These are phyloP conservation scores for Chlamydomonas schloesseri DNA, from an alignment of 139 green algal species.

Conservation along the genomic window DNA sequence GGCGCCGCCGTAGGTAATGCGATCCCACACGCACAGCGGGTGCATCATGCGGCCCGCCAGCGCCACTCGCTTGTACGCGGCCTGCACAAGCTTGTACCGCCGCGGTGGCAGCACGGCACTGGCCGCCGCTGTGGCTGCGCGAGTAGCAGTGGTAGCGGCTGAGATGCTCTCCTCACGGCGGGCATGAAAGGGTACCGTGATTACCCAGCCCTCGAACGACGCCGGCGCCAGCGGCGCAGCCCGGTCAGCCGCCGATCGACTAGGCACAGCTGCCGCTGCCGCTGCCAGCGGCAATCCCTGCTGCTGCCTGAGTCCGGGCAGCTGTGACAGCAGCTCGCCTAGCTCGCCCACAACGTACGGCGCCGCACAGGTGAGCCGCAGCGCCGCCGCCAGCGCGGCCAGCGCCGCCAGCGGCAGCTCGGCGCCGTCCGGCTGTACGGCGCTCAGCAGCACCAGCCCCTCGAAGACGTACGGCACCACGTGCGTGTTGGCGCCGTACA, in stretches of 20 bases:
- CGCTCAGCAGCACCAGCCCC: conserved; percentile 47
- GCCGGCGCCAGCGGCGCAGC: neutral
- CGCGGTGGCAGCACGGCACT: too few relatives aligned
- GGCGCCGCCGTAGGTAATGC: conserved; percentile 6
- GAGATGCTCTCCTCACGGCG: too few relatives aligned
- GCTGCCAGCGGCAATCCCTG: neutral
- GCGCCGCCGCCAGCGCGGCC: conserved; percentile 5
- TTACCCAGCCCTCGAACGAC: conserved; percentile 47
- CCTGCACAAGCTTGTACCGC: conserved; percentile 40
- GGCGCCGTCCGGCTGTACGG: conserved; percentile 4
- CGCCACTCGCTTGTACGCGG: neutral
- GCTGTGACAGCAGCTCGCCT: neutral
- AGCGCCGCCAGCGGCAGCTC: conserved; percentile 8
- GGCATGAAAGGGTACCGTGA: neutral
- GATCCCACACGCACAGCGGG: conserved; percentile 47
- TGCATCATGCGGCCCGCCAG: conserved; percentile 9
- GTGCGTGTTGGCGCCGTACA: conserved; percentile 42
- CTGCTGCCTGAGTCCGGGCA: neutral
- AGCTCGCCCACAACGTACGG: neutral
- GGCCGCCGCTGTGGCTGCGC: too few relatives aligned
- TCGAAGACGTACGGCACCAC: conserved; percentile 49
- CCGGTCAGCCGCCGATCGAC: too few relatives aligned
- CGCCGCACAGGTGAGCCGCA: conserved; percentile 33
- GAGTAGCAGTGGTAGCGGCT: too few relatives aligned
- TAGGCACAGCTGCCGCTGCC: too few relatives aligned